Evolutionary conservation across 805 yeast genomes (phyloP), one percentile per base, ranked within the genome.

Genomic region (Candida easanensis): DNA sequence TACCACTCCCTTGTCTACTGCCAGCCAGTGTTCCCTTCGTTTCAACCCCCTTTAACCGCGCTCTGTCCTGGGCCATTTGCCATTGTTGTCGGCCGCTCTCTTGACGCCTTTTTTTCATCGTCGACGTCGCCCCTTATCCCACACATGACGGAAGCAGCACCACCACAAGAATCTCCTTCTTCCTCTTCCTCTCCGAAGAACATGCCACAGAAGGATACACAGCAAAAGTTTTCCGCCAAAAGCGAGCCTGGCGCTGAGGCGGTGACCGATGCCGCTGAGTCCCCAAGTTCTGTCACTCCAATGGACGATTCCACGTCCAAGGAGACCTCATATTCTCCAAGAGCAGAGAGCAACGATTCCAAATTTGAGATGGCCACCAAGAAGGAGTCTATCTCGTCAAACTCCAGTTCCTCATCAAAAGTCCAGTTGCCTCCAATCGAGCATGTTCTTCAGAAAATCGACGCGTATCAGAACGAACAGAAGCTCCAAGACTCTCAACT

Each of bases 401-500:
- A 27, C 19, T 19, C 33, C 21, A n/a, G 14, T 14, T 5, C 23
- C 27, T 19, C 35, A 30, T 16, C 41, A 26, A 33, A 26, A 27
- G 17, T 49, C 16, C 40, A 43, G 4, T 43, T 58, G 10, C 63
- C 63, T 2, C 54, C 63, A 13, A 57, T 58, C 21, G 50, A 47
- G 20, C 53, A 51, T 26, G 56, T 58, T 2, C 39, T 58, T 13
- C 50, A 53, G 34, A 54, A 38, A 16, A 58, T 58, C 30, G 61
- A 58, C 38, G 44, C 47, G 15, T 58, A 55, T 39, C 63, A 58
- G 36, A 57, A 44, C 27, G 56, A 56, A 34, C 60, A 57, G 34
- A 52, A 58, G 33, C 48, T 58, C 10, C 51, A 53, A n/a, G 63
- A 58, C 42, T 58, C 63, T 1, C 54, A 57, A 22, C 53, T 58